phyloP scores from a whole-genome alignment of 169 alveolate genomes.

The Toxoplasma gondii region DNA sequence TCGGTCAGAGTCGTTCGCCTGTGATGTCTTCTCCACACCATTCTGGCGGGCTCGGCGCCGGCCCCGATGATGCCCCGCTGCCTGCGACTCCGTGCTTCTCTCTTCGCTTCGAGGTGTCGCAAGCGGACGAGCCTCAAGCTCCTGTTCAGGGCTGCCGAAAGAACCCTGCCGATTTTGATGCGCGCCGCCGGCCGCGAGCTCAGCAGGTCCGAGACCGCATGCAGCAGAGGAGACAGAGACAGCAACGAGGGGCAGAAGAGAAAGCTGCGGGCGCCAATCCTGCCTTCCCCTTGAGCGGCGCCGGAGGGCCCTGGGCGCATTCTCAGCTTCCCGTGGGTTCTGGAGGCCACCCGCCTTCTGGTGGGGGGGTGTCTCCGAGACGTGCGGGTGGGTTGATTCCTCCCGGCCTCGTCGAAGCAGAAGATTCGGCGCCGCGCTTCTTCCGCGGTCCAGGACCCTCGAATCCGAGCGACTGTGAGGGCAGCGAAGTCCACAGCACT shows the following conservation, averaged over 20 bases:
- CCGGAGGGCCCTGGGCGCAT: no score
- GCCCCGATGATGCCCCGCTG: background rate
- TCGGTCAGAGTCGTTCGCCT: background rate
- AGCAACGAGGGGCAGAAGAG: background rate
- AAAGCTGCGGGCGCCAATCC: no score
- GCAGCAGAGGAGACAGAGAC: background rate
- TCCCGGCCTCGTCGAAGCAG: background rate
- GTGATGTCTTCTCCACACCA: background rate
- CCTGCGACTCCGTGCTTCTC: background rate
- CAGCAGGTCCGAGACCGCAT: background rate
- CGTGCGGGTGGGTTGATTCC: background rate
- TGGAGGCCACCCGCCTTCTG: no score
- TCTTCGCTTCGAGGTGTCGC: background rate
- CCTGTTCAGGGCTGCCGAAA: background rate
- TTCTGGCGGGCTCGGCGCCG: background rate
- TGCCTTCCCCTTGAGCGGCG: no score
- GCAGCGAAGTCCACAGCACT: background rate
- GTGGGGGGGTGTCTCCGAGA: background rate
- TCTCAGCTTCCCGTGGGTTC: no score
- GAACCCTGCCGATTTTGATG: background rate
- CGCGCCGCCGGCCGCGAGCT: background rate
- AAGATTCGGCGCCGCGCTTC: background rate
- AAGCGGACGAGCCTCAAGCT: background rate
- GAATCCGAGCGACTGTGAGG: background rate
- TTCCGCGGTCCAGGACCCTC: background rate